Conservation (phyloP, 306 rosid species). For the Hippophae tibetana region DNA sequence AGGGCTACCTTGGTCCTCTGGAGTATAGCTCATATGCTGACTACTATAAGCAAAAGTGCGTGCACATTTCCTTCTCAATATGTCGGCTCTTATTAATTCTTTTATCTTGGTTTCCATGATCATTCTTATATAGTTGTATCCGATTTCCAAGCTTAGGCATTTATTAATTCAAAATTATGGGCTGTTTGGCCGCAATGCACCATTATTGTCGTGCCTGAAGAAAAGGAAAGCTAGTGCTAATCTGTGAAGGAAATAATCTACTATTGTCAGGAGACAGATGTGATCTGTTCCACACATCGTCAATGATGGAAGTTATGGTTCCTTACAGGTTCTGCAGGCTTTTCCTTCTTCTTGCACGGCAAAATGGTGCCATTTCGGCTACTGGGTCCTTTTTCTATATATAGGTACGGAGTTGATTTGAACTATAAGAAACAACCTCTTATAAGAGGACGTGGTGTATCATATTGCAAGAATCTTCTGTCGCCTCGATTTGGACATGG, state of each 20-base stretch:
- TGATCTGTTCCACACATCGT: slow-evolving; percentile 22
- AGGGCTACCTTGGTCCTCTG: slow-evolving; percentile 96
- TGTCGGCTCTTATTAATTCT: slow-evolving; percentile 10
- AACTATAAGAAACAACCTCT: slow-evolving; percentile 82
- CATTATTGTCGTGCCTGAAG: slow-evolving; percentile 52
- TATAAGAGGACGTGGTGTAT: slow-evolving; percentile 94
- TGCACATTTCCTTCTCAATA: slow-evolving; percentile 22
- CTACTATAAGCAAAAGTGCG: slow-evolving; percentile 96
- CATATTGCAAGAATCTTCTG: slow-evolving; percentile 94
- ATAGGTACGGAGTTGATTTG: slow-evolving; percentile 91
- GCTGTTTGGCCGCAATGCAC: slow-evolving; percentile 38
- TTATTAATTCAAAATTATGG: slow-evolving; percentile 25
- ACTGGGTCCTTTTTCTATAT: slow-evolving; percentile 25
- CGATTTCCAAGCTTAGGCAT: slow-evolving; percentile 11
- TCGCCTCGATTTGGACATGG: slow-evolving; percentile 88
- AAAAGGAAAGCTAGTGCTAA: slow-evolving; percentile 39
- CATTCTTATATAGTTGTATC: slow-evolving; percentile 1
- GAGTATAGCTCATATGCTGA: slow-evolving; percentile 98
- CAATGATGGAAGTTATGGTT: slow-evolving; percentile 28
- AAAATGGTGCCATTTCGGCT: slow-evolving; percentile 60
- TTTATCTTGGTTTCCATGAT: slow-evolving; percentile 2
- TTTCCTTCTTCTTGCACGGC: slow-evolving; percentile 59
- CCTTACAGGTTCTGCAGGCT: slow-evolving; percentile 57
- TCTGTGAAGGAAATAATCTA: slow-evolving; percentile 48
- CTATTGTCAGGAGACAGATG: slow-evolving; percentile 30